phyloP scores from a whole-genome alignment of 2,329 filamentous ascomycete genomes.

The Monilinia vaccinii-corymbosi region DNA sequence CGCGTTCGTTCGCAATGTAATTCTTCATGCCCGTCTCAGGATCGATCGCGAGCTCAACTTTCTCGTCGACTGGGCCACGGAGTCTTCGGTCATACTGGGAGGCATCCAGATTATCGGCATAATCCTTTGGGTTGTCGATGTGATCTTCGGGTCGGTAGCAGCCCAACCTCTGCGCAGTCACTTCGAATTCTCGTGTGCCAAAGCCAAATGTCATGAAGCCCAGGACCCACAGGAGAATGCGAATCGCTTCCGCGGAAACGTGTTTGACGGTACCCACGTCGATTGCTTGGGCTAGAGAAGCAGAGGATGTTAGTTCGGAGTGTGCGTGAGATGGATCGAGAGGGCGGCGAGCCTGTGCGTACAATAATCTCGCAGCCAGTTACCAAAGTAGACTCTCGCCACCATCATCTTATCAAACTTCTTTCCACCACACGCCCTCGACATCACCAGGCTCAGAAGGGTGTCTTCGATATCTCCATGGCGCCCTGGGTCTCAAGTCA shows the following conservation, averaged over 20 bases:
- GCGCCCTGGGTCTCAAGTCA: constrained; percentile 44
- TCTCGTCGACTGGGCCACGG: constrained; percentile 72
- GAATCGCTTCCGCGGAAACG: constrained; percentile 83
- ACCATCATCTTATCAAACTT: constrained; percentile 86
- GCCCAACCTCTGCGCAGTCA: constrained; percentile 68
- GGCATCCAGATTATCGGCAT: constrained; percentile 82
- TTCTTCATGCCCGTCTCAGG: constrained; percentile 73
- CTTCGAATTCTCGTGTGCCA: constrained; percentile 76
- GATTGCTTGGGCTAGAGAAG: constrained; percentile 59
- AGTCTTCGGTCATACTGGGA: constrained; percentile 72
- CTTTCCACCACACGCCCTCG: constrained; percentile 55
- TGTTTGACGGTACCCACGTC: constrained; percentile 88
- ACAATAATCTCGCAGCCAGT: constrained; percentile 87
- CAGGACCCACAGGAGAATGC: constrained; percentile 78
- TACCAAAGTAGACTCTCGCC: constrained; percentile 88
- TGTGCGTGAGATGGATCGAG: neutral
- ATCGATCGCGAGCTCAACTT: constrained; percentile 70
- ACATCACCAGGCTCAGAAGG: constrained; percentile 61
- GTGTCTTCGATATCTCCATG: constrained; percentile 92
- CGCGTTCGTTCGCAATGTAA: constrained; percentile 81
- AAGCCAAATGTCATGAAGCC: constrained; percentile 86
- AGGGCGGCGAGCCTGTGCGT: constrained; percentile 5
- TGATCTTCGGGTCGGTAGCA: constrained; percentile 78
- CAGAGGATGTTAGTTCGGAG: neutral
- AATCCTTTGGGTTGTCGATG: constrained; percentile 72